Base-by-base conservation (phyloP, 2,329 filamentous ascomycete genomes). In the Trichoderma afroharzianum region DNA sequence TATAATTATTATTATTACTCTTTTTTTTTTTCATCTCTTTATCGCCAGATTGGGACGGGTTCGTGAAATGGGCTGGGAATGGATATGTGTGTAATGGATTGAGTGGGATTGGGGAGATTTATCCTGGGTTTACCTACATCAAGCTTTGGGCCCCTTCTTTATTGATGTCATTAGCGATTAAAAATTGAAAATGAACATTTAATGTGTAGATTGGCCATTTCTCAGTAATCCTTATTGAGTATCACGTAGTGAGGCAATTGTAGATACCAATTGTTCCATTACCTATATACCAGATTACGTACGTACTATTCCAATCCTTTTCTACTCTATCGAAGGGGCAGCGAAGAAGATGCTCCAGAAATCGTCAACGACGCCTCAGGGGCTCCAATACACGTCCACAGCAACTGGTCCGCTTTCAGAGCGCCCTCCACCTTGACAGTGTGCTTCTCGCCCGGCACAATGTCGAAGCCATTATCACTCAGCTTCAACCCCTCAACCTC, bases 401-500 rank as follows among this genome's bases (percentile, higher is more conserved):
- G 33, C 67, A 74, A 50, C 70, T 71, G 39, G 8, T 70, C 68
- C 14, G 71, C 72, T 14, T 21, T 69, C 53, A 75, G 28, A 43
- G 39, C 26, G 8, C 72, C 74, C 21, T 70, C 66, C 14, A 73
- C 73, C 53, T 74, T 71, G 30, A 80, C 70, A 0, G 70, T 68
- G n/a, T 77, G 74, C 47, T 74, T 72, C 61, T 78, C 78, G 0
- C 86, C 86, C 0, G 88, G 88, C 12, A 90, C 79, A 11, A 90
- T 24, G 76, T 91, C 88, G 21, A 91, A 84, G 1, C 86, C 83
- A 72, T 90, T 90, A 74, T 90, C 88, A 39, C 84, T 87, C 68
- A 88, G 79, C 50, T 76, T 79, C 24, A 86, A 77, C 0, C 78
- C 82, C 9, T 82, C 81, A 6, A 81, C 80, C 72, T 87, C 85